Base-by-base conservation (phyloP, 208 protist species). In the Spongospora subterranea region DNA sequence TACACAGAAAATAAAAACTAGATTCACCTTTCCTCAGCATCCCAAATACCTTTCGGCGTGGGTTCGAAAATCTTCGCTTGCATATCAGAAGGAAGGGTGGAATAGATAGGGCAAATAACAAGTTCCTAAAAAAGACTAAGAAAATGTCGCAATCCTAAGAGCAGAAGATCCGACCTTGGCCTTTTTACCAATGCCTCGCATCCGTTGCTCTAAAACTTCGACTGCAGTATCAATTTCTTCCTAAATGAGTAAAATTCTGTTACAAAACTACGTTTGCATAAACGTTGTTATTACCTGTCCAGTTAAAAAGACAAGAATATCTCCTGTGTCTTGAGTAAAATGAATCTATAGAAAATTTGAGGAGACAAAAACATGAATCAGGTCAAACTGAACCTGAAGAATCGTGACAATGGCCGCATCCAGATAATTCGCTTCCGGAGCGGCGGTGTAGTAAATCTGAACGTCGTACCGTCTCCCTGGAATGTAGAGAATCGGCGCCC, bases 251-350 rank as follows among this genome's bases (percentile, higher is more conserved):
- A n/a, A n/a, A n/a, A n/a, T 95, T 82, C 98, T 96, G n/a, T n/a
- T n/a, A n/a, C n/a, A n/a, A n/a, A n/a, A n/a, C n/a, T n/a, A n/a
- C n/a, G n/a, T n/a, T n/a, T n/a, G n/a, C n/a, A n/a, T n/a, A n/a
- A n/a, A n/a, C n/a, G n/a, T n/a, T n/a, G n/a, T n/a, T n/a, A n/a
- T n/a, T n/a, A n/a, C n/a, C n/a, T 99, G 98, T 24, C 99, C 99
- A 0, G 99, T 99, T 95, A 99, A 96, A 94, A 99, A 99, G 11
- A 99, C 96, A 41, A 99, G 96, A 76, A 99, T 99, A 94, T 99
- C 99, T 54, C 99, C 99, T 0, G 95, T 92, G 60, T 95, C 40
- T 45, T 96, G 97, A 0, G 97, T 97, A 1, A 98, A 60, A 13
- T 82, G 90, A n/a, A 65, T 0, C 17, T 46, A 32, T 0, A 91